Evolutionary conservation across 352 stramenopile species (phyloP).

Genomic region (Pythium aphanidermatum): DNA sequence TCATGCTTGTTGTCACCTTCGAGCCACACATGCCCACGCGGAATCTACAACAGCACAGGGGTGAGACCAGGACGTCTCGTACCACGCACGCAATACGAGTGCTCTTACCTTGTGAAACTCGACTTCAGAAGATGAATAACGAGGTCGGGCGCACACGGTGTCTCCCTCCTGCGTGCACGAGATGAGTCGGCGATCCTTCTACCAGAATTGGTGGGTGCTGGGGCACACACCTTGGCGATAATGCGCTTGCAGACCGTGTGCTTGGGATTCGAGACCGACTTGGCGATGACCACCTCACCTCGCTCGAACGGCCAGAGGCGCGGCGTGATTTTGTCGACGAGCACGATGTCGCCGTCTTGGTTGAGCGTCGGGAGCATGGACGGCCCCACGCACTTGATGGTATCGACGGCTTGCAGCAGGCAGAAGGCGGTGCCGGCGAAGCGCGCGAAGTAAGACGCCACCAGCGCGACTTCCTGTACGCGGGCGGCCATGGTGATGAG

Average conservation of each 20-base stretch:
- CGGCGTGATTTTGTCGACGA: slow-evolving; percentile 86
- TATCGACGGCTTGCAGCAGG: slow-evolving; percentile 60
- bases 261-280: slow-evolving; percentile 76
- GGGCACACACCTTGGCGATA: slow-evolving; percentile 47
- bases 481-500: slow-evolving; percentile 9
- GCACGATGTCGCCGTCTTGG: slow-evolving; percentile 83
- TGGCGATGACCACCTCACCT: slow-evolving; percentile 87
- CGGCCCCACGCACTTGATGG: slow-evolving; percentile 84
- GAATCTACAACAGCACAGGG: no score
- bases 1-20: slow-evolving; percentile 97
- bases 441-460: slow-evolving; percentile 64
- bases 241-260: slow-evolving; percentile 90
- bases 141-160: slow-evolving; percentile 61
- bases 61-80: no score
- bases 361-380: slow-evolving; percentile 91
- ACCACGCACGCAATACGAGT: no score
- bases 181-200: no score
- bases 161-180: slow-evolving; percentile 80
- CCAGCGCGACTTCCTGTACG: slow-evolving; percentile 30
- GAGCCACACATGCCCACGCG: slow-evolving; percentile 93
- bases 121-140: slow-evolving; percentile 66
- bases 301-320: slow-evolving; percentile 49
- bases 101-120: slow-evolving; percentile 60
- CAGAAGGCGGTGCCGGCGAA: slow-evolving; percentile 74
- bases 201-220: no score